These are phyloP conservation scores for Strobilomyces dryophilus DNA, from an alignment of 768 basidiomycete genomes.

Conservation along the genomic window DNA sequence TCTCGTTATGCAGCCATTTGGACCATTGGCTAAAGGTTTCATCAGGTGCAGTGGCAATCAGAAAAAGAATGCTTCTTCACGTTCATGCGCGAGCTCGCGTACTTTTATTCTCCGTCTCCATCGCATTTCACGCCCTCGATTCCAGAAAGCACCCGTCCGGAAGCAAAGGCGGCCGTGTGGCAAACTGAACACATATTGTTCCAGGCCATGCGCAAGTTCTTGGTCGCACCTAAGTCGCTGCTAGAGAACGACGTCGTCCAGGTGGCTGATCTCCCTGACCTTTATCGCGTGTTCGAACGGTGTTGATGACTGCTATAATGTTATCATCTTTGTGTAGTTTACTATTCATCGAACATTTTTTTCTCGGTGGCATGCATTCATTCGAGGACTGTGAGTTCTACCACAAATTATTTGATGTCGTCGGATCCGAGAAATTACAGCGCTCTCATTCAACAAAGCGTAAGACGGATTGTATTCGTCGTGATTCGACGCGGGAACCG, in stretches of 20 bases:
- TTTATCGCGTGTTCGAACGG: conserved; percentile 93
- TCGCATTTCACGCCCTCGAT: conserved; percentile 15
- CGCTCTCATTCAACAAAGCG: too few relatives aligned
- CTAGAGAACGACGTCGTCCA: conserved; percentile 76
- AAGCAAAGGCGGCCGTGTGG: conserved; percentile 64
- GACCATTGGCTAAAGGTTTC: background rate
- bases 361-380: too few relatives aligned
- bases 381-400: too few relatives aligned
- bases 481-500: too few relatives aligned
- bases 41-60: conserved; percentile 81
- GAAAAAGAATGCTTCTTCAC: conserved; percentile 84
- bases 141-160: conserved; percentile 32
- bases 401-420: too few relatives aligned
- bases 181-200: conserved; percentile 91
- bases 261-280: conserved; percentile 83
- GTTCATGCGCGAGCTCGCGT: conserved; percentile 86
- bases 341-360: too few relatives aligned
- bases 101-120: conserved; percentile 71
- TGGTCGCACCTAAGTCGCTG: conserved; percentile 61
- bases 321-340: background rate
- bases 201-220: conserved; percentile 76
- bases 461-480: too few relatives aligned
- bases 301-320: conserved; percentile 46
- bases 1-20: background rate
- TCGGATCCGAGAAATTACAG: too few relatives aligned